Evolutionary conservation across 139 green algal species (phyloP), one percentile per base, ranked within the genome.

Genomic region (Pleodorina starrii): DNA sequence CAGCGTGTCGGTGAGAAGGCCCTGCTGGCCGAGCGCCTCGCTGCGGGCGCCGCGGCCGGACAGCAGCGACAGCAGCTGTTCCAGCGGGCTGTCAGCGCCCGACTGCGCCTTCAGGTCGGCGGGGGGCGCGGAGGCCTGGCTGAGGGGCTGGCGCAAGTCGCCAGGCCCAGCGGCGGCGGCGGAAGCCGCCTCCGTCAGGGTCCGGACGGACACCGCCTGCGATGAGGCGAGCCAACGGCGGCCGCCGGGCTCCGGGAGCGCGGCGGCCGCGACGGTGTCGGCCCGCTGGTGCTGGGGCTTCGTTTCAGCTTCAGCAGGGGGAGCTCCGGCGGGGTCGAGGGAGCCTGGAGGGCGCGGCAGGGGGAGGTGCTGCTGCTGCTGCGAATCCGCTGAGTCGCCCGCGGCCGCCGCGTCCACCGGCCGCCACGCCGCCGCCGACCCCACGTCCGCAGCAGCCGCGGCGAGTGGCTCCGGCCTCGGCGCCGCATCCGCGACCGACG

Each of bases 51-150:
- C 60, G 3, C 81, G 42, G 29, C 42, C 27, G 0, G 81, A 32
- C 42, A 87, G 42, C 60, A 66, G 16, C n/a, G 59, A 63, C 81
- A 87, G 81, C 60, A 87, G 60, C 5, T 36, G 60, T 3, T 77
- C 59, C 60, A 87, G 81, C 12, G 71, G 54, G 2, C 38, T 43
- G 38, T n/a, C n/a, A n/a, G n/a, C n/a, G n/a, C 40, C 48, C 32
- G 12, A 11, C 57, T 27, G 57, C 57, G 57, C 14, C 57, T 5
- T 68, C 14, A 17, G 57, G 57, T 68, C 57, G 19, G 12, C 29
- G 17, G 57, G n/a, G n/a, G n/a, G n/a, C n/a, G n/a, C n/a, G n/a
- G n/a, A n/a, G n/a, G n/a, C n/a, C n/a, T n/a, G n/a, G n/a, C n/a
- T n/a, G n/a, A n/a, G n/a, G n/a, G n/a, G n/a, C n/a, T n/a, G n/a